Base-by-base conservation (phyloP, 2,329 filamentous ascomycete genomes). In the Alternaria hordeiaustralica region DNA sequence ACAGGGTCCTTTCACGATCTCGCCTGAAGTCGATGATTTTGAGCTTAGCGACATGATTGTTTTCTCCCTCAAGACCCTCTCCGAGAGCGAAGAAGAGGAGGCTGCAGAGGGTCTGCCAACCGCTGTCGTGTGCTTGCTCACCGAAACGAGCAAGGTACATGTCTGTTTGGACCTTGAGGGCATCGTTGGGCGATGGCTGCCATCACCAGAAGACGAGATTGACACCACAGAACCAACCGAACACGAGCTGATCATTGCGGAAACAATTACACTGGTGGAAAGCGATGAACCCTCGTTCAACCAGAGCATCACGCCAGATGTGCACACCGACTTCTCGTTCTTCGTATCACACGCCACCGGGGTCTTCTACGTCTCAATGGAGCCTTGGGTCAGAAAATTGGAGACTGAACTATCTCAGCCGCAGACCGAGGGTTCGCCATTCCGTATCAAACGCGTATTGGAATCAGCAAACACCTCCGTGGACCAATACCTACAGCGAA, bases 151-250 rank as follows among this genome's bases (percentile, higher is more conserved):
- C 47, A 82, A 86, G 58, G 81, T 90, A 8, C 86, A 89, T 66
- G 76, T 89, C 30, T 89, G 86, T 64, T 81, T 90, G 26, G 87
- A 90, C 67, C 75, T 89, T 30, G 86, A 89, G 55, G 88, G 87
- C 0, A 84, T 90, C 3, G 84, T 89, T 68, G 88, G 86, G 8
- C 86, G 88, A 70, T 90, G 88, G 88, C 82, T 90, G 8, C 88
- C 88, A 20, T 75, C 78, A 15, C 76, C 77, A 54, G 70, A 75
- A 67, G 66, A 74, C 26, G 70, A 73, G n/a, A 64, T 65, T 21
- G 65, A 69, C 11, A 28, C 62, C 4, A 44, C 62, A 28, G 68
- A 74, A 49, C 47, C 63, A 13, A 50, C 63, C 13, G 72, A 75
- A 10, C 76, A 79, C 47, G 71, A 71, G 25, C 66, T 80, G 20